Conservation (phyloP, 495 filamentous ascomycete species). For the Talaromyces thailandensis region DNA sequence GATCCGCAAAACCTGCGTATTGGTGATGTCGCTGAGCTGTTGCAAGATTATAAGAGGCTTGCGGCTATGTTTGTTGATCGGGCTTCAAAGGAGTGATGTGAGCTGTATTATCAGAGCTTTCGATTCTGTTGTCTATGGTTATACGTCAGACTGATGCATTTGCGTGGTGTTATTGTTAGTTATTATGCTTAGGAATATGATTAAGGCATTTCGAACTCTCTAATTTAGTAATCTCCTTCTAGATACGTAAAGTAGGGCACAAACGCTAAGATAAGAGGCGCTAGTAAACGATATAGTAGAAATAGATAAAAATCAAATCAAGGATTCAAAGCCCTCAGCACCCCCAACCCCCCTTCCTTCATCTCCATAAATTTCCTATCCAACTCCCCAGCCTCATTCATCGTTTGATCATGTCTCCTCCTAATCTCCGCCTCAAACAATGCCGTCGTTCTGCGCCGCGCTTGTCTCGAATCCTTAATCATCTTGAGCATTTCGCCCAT, state of each 20-base stretch:
- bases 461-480: slow-evolving; percentile 53
- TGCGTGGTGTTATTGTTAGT: neutral
- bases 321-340: slow-evolving; percentile 29
- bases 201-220: neutral
- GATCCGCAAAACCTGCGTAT: slow-evolving; percentile 71
- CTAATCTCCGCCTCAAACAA: slow-evolving; percentile 63
- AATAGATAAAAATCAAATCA: slow-evolving; percentile 7
- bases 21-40: slow-evolving; percentile 70
- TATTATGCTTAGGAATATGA: neutral
- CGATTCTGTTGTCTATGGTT: neutral
- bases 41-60: slow-evolving; percentile 82
- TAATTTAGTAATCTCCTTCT: too few relatives aligned
- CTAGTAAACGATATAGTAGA: too few relatives aligned
- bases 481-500: slow-evolving; percentile 55
- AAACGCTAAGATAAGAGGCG: neutral
- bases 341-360: slow-evolving; percentile 32
- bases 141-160: neutral
- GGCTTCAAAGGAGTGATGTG: neutral
- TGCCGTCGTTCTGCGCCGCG: slow-evolving; percentile 53
- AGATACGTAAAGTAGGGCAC: neutral
- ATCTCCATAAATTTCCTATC: slow-evolving; percentile 33
- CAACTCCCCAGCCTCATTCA: slow-evolving; percentile 26
- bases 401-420: slow-evolving; percentile 35
- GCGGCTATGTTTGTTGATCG: slow-evolving; percentile 29
- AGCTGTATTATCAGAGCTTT: neutral